These are phyloP conservation scores for Pseudogymnoascus sp. DNA, from an alignment of 2,329 filamentous ascomycete genomes.

Conservation along the genomic window DNA sequence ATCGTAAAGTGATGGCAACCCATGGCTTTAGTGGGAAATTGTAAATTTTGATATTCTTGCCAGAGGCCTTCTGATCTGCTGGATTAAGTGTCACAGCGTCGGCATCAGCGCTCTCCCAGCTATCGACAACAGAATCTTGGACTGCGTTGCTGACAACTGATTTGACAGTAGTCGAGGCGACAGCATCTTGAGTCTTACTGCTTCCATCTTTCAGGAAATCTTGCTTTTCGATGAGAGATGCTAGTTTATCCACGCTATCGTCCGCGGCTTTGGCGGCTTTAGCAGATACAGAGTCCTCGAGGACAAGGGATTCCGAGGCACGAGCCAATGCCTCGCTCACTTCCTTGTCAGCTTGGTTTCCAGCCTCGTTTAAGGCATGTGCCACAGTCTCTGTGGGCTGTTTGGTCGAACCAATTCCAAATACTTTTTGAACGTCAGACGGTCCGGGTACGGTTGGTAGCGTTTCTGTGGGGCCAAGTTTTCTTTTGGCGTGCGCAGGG, in stretches of 20 bases:
- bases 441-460: constrained; percentile 27
- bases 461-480: constrained; percentile 19
- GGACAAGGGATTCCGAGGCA: not conserved
- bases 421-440: constrained; percentile 31
- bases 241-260: constrained; percentile 44
- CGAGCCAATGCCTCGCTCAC: constrained; percentile 59
- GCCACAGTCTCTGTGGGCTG: constrained; percentile 58
- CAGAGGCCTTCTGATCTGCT: constrained; percentile 58
- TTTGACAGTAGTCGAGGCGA: constrained; percentile 37
- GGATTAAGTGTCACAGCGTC: constrained; percentile 46
- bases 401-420: constrained; percentile 25
- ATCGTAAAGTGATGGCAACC: constrained; percentile 74
- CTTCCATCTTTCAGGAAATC: constrained; percentile 49
- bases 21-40: constrained; percentile 94
- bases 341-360: constrained; percentile 48
- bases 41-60: constrained; percentile 68
- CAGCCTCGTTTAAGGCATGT: constrained; percentile 61
- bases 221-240: constrained; percentile 39
- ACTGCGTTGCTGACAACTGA: constrained; percentile 49
- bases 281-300: constrained; percentile 31
- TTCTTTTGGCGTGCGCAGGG: constrained; percentile 24
- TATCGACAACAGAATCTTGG: constrained; percentile 61
- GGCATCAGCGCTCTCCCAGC: constrained; percentile 81
- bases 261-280: constrained; percentile 41
- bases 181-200: constrained; percentile 42